These are phyloP conservation scores for Saussurea involucrata DNA, from an alignment of 129 eudicot species.

Conservation along the genomic window DNA sequence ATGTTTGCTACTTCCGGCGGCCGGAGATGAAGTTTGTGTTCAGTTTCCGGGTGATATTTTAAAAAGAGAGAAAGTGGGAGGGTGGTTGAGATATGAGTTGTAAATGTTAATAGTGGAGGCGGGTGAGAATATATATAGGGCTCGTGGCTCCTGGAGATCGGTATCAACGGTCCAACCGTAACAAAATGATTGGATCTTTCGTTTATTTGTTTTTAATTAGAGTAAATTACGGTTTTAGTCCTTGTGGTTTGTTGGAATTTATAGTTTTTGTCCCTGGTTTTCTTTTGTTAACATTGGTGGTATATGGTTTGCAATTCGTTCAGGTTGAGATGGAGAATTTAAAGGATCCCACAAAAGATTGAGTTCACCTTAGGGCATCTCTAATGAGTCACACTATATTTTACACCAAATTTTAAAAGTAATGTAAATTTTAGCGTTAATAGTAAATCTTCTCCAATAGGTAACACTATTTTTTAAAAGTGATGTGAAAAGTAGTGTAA, in stretches of 20 bases:
- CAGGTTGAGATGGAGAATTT: too few species aligned
- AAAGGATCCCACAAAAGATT: too few species aligned
- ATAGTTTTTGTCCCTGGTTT: background rate
- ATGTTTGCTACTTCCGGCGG: constrained; percentile 12
- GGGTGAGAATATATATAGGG: constrained; percentile 16
- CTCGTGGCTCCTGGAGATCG: background rate
- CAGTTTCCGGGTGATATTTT: background rate
- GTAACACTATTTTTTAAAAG: too few species aligned
- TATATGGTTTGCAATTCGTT: background rate
- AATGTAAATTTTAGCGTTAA: too few species aligned
- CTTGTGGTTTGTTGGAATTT: too few species aligned
- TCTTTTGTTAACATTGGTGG: background rate
- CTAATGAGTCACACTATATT: too few species aligned
- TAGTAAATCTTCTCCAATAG: too few species aligned
- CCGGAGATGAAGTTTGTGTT: constrained; percentile 2
- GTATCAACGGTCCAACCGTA: background rate
- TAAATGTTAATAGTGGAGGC: background rate
- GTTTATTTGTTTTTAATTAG: background rate
- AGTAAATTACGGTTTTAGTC: too few species aligned
- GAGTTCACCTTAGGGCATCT: too few species aligned
- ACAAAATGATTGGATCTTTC: background rate
- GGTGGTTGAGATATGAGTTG: background rate
- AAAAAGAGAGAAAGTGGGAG: background rate
- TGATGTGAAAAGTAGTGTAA: too few species aligned
- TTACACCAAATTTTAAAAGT: too few species aligned